Evolutionary conservation across 2,329 filamentous ascomycete species (phyloP), one percentile per base, ranked within the genome.

Genomic region (Didymosphaeria variabile): DNA sequence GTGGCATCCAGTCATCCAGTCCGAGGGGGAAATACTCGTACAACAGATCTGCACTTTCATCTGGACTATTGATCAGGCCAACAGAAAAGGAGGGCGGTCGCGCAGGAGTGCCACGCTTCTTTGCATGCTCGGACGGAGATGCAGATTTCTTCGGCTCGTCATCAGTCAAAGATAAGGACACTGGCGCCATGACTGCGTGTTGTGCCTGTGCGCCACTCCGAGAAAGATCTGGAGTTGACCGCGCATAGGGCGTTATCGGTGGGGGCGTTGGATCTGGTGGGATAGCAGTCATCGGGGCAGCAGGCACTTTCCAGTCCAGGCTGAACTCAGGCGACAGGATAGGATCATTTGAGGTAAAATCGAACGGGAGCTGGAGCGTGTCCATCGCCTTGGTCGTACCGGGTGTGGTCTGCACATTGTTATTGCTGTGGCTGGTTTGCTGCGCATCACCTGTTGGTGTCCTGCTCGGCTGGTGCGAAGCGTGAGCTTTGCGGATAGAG

Each of bases 21-120:
- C 91, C 93, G 17, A 98, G 83, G 0, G 94, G 94, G 66, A 98
- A 97, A 75, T 98, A 97, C 79, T 98, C 94, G 75, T 97, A 97
- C 19, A 97, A 82, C 66, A 94, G 82, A 78, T 97, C 94, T 0
- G 90, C 90, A 68, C 90, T 90, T 69, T 97, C 93, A 66, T 89
- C 80, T 36, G 91, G 85, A 73, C 90, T 89, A 74, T 87, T 85
- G 67, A 83, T 84, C 2, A 82, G 75, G 36, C 82, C 81, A 45
- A 83, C 73, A 0, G 79, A 79, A 60, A 83, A 83, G 0, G 80
- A 82, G 1, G 81, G 81, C 5, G 79, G 76, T 5, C 81, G 72
- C 5, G 78, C 72, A 8, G 80, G 80, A 10, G 76, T 75, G n/a
- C 70, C 67, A 45, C 75, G 67, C 64, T 79, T 79, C 51, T 67